Percentiles rank a stretch among this genome's conserved stretches.
phyloP scores from a whole-genome alignment of 2,329 filamentous ascomycete genomes.

The Ceratocystiopsis minuta region DNA sequence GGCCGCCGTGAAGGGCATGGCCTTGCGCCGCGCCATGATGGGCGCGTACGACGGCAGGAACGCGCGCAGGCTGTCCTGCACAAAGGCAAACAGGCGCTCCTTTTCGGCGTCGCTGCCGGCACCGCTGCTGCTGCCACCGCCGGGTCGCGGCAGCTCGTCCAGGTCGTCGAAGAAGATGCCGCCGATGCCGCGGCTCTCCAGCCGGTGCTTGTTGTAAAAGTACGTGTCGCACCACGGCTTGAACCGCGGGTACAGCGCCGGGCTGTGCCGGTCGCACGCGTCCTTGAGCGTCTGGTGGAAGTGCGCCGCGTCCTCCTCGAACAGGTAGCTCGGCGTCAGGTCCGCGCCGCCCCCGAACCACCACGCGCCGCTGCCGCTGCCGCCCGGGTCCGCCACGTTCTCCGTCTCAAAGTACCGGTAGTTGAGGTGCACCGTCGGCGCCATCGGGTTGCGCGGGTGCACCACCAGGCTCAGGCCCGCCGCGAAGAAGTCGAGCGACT shows the following conservation, averaged over 20 bases:
- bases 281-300: slow-evolving; percentile 91
- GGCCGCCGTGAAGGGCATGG: slow-evolving; percentile 71
- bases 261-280: slow-evolving; percentile 84
- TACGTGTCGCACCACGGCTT: slow-evolving; percentile 98
- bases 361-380: slow-evolving; percentile 52
- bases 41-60: not conserved
- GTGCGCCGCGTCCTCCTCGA: slow-evolving; percentile 91
- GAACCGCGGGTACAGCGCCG: slow-evolving; percentile 79
- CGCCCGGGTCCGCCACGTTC: slow-evolving; percentile 29
- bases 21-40: slow-evolving; percentile 73
- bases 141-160: slow-evolving; percentile 47
- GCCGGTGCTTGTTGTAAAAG: slow-evolving; percentile 83
- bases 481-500: slow-evolving; percentile 86
- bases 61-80: not conserved
- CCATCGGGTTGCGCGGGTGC: slow-evolving; percentile 90
- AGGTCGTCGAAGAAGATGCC: slow-evolving; percentile 99
- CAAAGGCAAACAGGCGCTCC: not conserved
- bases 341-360: slow-evolving; percentile 97
- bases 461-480: slow-evolving; percentile 84
- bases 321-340: slow-evolving; percentile 81
- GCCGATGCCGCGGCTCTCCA: slow-evolving; percentile 71
- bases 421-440: slow-evolving; percentile 92
- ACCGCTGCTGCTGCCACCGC: slow-evolving; percentile 21
- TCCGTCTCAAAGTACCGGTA: slow-evolving; percentile 98
- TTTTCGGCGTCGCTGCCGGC: slow-evolving; percentile 31